Percentiles rank a stretch among this genome's conserved stretches.
Evolutionary conservation across 2,329 filamentous ascomycete species (phyloP).

Genomic region (Amylocarpus encephaloides): DNA sequence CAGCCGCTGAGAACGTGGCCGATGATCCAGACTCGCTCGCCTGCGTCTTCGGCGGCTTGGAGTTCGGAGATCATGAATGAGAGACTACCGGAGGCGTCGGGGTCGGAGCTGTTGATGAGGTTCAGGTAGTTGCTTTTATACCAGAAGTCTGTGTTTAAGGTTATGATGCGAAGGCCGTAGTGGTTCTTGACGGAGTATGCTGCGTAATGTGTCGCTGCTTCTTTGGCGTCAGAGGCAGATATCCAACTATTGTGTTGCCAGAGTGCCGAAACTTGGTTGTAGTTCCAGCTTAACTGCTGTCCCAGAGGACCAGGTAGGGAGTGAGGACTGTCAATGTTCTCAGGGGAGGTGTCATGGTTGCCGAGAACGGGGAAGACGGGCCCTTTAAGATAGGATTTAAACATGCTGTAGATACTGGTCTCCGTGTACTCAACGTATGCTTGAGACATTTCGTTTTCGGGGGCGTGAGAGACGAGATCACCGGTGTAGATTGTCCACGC

Average conservation of each 20-base stretch:
- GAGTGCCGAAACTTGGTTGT: constrained; percentile 46
- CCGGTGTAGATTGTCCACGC: constrained; percentile 52
- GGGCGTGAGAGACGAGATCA: constrained; percentile 50
- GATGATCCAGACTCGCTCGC: constrained; percentile 48
- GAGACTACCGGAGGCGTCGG: constrained; percentile 43
- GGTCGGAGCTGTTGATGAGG: constrained; percentile 45
- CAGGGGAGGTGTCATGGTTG: constrained; percentile 51
- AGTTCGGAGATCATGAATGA: constrained; percentile 46
- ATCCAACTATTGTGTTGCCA: constrained; percentile 54
- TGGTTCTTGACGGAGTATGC: constrained; percentile 50
- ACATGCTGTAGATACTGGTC: constrained; percentile 45
- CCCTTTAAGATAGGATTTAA: constrained; percentile 49
- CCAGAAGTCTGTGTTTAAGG: constrained; percentile 47
- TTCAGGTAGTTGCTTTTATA: constrained; percentile 41
- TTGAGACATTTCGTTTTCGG: constrained; percentile 43
- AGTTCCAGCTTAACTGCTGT: constrained; percentile 52
- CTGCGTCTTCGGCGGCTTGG: constrained; percentile 44
- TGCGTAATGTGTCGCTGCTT: constrained; percentile 48
- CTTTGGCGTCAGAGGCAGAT: constrained; percentile 35
- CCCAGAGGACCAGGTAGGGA: constrained; percentile 46
- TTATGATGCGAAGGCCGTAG: constrained; percentile 45
- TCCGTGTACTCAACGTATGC: constrained; percentile 49
- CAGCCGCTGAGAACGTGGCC: constrained; percentile 50
- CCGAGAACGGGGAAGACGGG: constrained; percentile 51
- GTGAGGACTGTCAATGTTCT: constrained; percentile 47